Evolutionary conservation across 768 basidiomycete species (phyloP).

Genomic region (Mycena galopus): DNA sequence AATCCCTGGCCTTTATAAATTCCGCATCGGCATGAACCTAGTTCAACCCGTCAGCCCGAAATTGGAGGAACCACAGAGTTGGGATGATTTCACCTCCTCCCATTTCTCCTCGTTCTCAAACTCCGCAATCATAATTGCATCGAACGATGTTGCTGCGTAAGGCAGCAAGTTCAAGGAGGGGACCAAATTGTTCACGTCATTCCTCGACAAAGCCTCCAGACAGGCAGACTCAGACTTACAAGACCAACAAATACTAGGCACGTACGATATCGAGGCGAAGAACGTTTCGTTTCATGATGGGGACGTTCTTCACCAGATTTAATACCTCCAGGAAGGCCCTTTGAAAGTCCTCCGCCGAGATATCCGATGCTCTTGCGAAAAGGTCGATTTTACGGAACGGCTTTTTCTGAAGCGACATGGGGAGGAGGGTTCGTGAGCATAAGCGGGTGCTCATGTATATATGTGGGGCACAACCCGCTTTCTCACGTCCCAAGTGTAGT

Average conservation of each 20-base stretch:
- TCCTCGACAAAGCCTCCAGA: constrained; percentile 19
- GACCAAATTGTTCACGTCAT: constrained; percentile 13
- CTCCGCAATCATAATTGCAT: constrained; percentile 18
- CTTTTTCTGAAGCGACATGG: constrained; percentile 21
- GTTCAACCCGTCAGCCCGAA: constrained; percentile 16
- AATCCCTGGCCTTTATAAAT: constrained; percentile 4
- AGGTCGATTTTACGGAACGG: constrained; percentile 21
- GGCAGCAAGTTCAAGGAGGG: constrained; percentile 14
- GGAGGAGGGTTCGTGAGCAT: constrained; percentile 10
- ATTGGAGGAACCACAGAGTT: constrained; percentile 7
- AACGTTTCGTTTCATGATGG: constrained; percentile 21
- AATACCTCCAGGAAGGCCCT: constrained; percentile 21
- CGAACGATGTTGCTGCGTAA: constrained; percentile 11
- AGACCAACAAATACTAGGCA: constrained; percentile 13
- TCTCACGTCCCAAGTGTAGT: constrained; percentile 14
- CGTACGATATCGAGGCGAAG: constrained; percentile 20
- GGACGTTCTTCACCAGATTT: constrained; percentile 15
- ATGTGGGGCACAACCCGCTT: constrained; percentile 10
- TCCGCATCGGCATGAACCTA: constrained; percentile 16
- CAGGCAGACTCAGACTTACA: constrained; percentile 14
- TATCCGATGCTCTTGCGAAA: constrained; percentile 18
- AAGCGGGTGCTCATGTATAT: constrained; percentile 15
- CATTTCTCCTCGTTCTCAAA: constrained; percentile 17
- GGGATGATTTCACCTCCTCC: constrained; percentile 5
- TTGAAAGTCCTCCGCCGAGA: constrained; percentile 21